phyloP scores from a whole-genome alignment of 805 yeast genomes.

The Yarrowia hollandica region DNA sequence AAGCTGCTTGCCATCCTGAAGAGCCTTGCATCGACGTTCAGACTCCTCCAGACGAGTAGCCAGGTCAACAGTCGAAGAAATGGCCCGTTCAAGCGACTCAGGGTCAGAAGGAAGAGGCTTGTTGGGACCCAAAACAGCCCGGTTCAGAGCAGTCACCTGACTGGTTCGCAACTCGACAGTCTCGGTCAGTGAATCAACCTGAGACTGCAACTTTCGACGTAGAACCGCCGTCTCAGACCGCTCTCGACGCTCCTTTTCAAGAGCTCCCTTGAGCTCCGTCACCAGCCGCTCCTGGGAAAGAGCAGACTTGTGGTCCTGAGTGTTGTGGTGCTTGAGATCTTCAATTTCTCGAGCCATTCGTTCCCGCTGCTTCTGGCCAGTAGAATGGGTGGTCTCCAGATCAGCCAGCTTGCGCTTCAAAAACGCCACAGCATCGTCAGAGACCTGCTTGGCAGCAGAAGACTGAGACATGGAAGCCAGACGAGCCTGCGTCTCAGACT shows the following conservation, averaged over 20 bases:
- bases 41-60: constrained; percentile 38
- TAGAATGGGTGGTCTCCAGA: constrained; percentile 30
- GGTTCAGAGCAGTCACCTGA: constrained; percentile 34
- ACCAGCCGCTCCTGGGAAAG: constrained; percentile 33
- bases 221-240: constrained; percentile 36
- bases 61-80: constrained; percentile 48
- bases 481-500: constrained; percentile 30
- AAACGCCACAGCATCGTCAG: constrained; percentile 43
- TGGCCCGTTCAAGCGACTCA: constrained; percentile 33
- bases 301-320: constrained; percentile 35
- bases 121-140: constrained; percentile 31
- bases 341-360: constrained; percentile 38
- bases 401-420: constrained; percentile 35
- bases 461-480: constrained; percentile 31
- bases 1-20: constrained; percentile 34
- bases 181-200: constrained; percentile 32
- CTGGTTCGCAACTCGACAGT: constrained; percentile 33
- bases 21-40: constrained; percentile 37
- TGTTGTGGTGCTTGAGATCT: constrained; percentile 38
- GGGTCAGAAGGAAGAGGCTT: constrained; percentile 30
- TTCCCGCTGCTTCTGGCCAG: constrained; percentile 32
- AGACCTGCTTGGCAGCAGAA: constrained; percentile 49
- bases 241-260: constrained; percentile 34
- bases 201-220: constrained; percentile 34
- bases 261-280: constrained; percentile 32